Base-by-base conservation (phyloP, 805 yeast species). In the Wickerhamomyces alni region DNA sequence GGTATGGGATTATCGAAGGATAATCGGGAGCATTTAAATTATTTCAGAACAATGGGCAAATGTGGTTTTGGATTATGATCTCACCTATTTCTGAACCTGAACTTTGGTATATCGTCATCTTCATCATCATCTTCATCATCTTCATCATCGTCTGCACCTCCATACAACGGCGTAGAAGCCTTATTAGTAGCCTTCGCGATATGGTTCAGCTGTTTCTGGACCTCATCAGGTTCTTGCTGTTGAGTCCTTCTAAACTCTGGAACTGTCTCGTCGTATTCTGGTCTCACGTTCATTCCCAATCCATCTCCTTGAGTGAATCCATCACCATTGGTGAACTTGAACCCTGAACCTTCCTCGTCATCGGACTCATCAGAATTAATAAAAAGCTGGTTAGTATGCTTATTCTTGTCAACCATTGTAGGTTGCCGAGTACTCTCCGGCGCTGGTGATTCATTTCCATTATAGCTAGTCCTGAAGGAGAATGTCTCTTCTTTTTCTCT, bases 21-120 rank as follows among this genome's bases (percentile, higher is more conserved):
- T 30, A 54, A 42, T 38, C 45, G 47, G 3, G 56, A 55, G 26
- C 60, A 55, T 41, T 41, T 55, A 37, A 52, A 55, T 34, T 55
- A 55, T 37, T 55, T 55, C 32, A 43, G 56, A 28, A 44, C 45
- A 17, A 52, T 55, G 54, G 60, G 60, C 2, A 45, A 38, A 28
- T 55, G 60, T 41, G 58, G 60, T 13, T 32, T 52, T 29, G 40
- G 47, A 2, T 39, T 43, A 15, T 9, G 15, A 15, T 37, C 28
- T 31, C 9, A 6, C 9, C 24, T 21, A n/a, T 33, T 35, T 33
- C 49, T 59, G 37, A 66, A 66, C 34, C 54, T 58, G 41, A 66
- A 66, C 15, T 47, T 51, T 3, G 67, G 69, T 4, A 45, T 60
- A 27, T 64, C 67, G 38, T 63, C 64, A 30, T 54, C 58, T 28